Conservation (phyloP, 2,329 filamentous ascomycete species). For the Hysterium pulicare region DNA sequence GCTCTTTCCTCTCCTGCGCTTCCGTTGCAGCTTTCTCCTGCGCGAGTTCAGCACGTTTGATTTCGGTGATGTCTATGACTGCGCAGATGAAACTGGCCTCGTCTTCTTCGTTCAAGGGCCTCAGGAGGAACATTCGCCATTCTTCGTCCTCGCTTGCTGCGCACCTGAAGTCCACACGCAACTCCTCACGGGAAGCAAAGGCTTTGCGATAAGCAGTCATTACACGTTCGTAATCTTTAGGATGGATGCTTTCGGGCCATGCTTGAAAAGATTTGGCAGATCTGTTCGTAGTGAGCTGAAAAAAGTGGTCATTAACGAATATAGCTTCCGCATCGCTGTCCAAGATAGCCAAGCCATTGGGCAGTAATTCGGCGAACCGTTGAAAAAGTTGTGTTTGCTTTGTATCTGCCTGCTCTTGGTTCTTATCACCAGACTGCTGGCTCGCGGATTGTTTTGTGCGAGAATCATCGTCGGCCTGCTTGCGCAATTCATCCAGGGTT, state of each 20-base stretch:
- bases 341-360: conserved; percentile 45
- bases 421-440: background rate
- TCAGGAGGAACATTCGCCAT: conserved; percentile 44
- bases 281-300: conserved; percentile 43
- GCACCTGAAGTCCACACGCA: conserved; percentile 44
- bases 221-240: conserved; percentile 43
- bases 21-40: conserved; percentile 43
- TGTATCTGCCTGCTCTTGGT: conserved; percentile 18
- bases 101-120: conserved; percentile 40
- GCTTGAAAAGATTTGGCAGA: conserved; percentile 40
- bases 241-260: conserved; percentile 47
- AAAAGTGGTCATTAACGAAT: conserved; percentile 48
- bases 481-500: conserved; percentile 18
- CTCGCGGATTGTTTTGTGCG: background rate
- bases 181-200: conserved; percentile 35
- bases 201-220: conserved; percentile 44
- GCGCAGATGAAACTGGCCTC: conserved; percentile 46
- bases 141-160: conserved; percentile 26
- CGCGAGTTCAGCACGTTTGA: conserved; percentile 42
- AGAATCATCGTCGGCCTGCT: conserved; percentile 9
- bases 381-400: conserved; percentile 44
- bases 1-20: conserved; percentile 42
- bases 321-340: conserved; percentile 43
- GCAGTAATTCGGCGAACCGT: conserved; percentile 44
- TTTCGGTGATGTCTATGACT: conserved; percentile 45